Percentiles rank a stretch among this genome's conserved stretches.
Evolutionary conservation across 176 grass and related monocot species (phyloP).

Genomic region (Secale cereale): DNA sequence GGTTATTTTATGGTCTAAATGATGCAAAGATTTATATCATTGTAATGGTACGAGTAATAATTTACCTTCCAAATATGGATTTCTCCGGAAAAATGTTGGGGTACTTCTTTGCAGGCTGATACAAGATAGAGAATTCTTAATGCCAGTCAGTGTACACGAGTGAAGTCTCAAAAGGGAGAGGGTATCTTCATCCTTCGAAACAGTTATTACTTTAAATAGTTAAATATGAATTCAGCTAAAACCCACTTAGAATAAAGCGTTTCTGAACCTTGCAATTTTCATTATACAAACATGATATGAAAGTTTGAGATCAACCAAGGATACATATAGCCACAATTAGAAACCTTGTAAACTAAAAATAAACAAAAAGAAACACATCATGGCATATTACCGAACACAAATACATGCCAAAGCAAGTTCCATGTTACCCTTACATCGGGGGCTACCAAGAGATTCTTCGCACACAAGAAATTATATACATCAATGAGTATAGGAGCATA

Average conservation of each 20-base stretch:
- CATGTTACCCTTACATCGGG: too few relatives aligned
- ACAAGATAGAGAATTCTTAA: slow-evolving; percentile 18
- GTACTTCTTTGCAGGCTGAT: slow-evolving; percentile 53
- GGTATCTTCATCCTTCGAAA: neutral
- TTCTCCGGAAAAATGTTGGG: slow-evolving; percentile 44
- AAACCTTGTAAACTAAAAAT: neutral
- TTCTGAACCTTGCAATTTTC: neutral
- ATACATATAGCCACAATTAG: neutral
- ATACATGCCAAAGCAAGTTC: neutral
- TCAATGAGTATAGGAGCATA: too few relatives aligned
- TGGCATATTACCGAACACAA: neutral
- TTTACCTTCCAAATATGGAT: slow-evolving; percentile 60
- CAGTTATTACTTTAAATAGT: neutral
- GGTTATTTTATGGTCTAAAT: neutral
- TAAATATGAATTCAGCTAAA: neutral
- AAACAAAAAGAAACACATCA: neutral
- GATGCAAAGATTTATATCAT: neutral
- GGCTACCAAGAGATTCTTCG: too few relatives aligned
- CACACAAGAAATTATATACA: too few relatives aligned
- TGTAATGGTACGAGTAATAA: neutral
- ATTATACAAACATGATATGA: neutral
- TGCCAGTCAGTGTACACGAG: neutral
- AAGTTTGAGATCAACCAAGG: neutral
- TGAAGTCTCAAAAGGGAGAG: neutral
- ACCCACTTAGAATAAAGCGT: neutral